phyloP scores from a whole-genome alignment of 1,139 yeast species.

The Sugiyamaella neomexicana region DNA sequence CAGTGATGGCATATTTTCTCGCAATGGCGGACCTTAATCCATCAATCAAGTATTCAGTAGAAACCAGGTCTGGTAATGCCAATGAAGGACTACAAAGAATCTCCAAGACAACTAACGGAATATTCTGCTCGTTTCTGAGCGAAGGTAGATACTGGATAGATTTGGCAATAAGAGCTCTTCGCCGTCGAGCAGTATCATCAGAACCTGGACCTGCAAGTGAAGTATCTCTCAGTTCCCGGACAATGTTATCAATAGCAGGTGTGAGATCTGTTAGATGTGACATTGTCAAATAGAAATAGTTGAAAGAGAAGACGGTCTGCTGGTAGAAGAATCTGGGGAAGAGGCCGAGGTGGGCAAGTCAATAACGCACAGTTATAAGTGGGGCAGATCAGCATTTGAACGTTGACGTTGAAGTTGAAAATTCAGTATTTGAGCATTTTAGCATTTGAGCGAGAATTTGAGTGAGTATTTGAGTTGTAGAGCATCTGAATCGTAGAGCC shows the following conservation, averaged over 20 bases:
- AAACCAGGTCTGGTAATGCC: conserved; percentile 23
- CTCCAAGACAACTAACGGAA: conserved; percentile 52
- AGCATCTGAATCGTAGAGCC: too few species aligned
- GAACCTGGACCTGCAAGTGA: not conserved
- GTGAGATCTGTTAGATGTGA: conserved; percentile 12
- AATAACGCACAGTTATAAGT: not conserved
- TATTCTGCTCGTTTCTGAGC: conserved; percentile 57
- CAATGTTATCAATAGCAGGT: conserved; percentile 12
- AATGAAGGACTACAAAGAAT: conserved; percentile 48
- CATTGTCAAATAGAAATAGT: not conserved
- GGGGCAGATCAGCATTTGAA: not conserved
- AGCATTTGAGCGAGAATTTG: not conserved
- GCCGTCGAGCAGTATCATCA: not conserved
- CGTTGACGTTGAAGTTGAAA: too few species aligned
- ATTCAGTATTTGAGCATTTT: too few species aligned
- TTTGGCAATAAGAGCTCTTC: conserved; percentile 33
- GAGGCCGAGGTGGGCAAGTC: not conserved
- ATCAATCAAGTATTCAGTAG: conserved; percentile 35
- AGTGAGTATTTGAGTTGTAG: too few species aligned
- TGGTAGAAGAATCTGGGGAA: conserved; percentile 3
- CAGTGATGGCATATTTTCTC: conserved; percentile 57
- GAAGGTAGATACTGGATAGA: conserved; percentile 62
- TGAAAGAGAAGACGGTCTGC: not conserved
- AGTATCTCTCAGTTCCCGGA: conserved; percentile 13
- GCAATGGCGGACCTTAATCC: conserved; percentile 47